Base-by-base conservation (phyloP, 805 yeast genomes). In the Naumovozyma castellii region DNA sequence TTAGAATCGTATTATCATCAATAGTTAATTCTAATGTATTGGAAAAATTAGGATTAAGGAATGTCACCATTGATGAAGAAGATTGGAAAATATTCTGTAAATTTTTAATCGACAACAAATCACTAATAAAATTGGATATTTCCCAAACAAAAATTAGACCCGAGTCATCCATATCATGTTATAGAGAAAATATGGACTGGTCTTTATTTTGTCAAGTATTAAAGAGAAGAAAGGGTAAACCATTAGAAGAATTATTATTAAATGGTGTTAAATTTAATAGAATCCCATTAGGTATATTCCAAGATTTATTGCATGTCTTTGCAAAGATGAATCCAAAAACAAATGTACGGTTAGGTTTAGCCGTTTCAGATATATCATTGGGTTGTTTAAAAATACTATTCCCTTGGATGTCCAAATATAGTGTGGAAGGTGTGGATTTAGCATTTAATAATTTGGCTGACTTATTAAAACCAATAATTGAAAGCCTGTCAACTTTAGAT, bases 181-280 rank as follows among this genome's bases (percentile, higher is more conserved):
- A 79, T 51, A 71, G 96, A 42, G 73, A 84, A 2, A 79, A 76
- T 41, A 78, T 80, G 80, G 87, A 88, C 59, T 88, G 97, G 97
- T 62, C 74, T 2, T 62, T 84, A 36, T 71, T 90, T 41, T 75
- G 78, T 2, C 81, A 84, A 10, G 79, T 94, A 0, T 54, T 88
- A 15, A 67, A 69, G 15, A 72, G 71, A 15, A 67, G 95, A 46
- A 80, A 80, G 32, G 90, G 92, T 3, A 71, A 40, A 31, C 52
- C 61, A 1, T 33, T 88, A 22, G 90, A 80, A 44, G 95, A 85
- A 53, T 62, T 88, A 42, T 68, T 85, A 30, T 59, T 88, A 37
- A 84, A 85, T 37, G 96, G 96, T 71, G 86, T 66, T 62, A 83
- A 64, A 70, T 65, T 78, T 40, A 68, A 67, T 12, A 76, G 78